Base-by-base conservation (phyloP, 257 asterid genomes). In the Nemophila menziesii region DNA sequence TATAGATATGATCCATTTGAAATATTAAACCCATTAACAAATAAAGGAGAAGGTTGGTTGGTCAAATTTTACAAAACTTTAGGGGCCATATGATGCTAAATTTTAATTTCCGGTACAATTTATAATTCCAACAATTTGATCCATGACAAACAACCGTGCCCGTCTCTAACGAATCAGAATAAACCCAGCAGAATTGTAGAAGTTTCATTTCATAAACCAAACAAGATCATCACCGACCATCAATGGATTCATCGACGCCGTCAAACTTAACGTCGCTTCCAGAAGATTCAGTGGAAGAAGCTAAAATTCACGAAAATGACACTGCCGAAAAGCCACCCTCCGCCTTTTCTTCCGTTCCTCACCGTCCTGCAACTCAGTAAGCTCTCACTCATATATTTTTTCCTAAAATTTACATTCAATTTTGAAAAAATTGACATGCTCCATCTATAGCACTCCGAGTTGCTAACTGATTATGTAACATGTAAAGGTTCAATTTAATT, bases 281-380 rank as follows among this genome's bases (percentile, higher is more conserved):
- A 3, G 93, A 85, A 63, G 87, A 85, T 22, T 19, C 59, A 37
- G 45, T 59, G 0, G 69, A 53, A 55, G 82, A 65, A 48, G 24
- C 71, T 16, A 50, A 49, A 18, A 63, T 60, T 57, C 65, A 55
- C 14, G 74, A 44, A 29, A 41, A 42, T 57, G 60, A 51, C 4
- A 29, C 65, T 14, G 62, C 26, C 43, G 40, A 23, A 38, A 58
- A 74, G 26, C 52, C 36, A 13, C 83, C 85, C 0, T 73, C 95
- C 12, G 73, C 77, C 44, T 85, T 80, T 55, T 57, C 87, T 33
- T 64, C 93, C 22, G 73, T 58, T 55, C 93, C 93, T 34, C 66
- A 65, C 60, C 92, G 93, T 50, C 87, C 80, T 45, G 75, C 92
- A 37, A 56, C 33, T 55, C 84, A 69, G 95, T 85, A 66, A 23